phyloP scores from a whole-genome alignment of 2,329 filamentous ascomycete genomes.

The Fusarium fracticaudum region DNA sequence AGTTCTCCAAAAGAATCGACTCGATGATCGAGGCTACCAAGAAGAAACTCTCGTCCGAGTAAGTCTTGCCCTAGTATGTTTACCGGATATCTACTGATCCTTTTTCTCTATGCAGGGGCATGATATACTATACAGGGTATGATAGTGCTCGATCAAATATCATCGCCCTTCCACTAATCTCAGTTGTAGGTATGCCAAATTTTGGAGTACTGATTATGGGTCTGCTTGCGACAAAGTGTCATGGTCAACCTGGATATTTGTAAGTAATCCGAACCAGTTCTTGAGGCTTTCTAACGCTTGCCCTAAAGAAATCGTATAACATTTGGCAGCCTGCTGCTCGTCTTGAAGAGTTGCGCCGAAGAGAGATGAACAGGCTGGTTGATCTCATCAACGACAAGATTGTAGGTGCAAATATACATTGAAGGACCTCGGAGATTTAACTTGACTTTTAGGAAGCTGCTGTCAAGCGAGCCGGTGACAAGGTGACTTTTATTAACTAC shows the following conservation, averaged over 20 bases:
- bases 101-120: neutral
- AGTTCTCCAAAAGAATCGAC: neutral
- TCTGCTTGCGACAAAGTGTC: neutral
- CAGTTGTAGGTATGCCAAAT: slow-evolving; percentile 15
- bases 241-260: slow-evolving; percentile 15
- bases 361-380: slow-evolving; percentile 4
- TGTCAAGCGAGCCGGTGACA: neutral
- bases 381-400: slow-evolving; percentile 8
- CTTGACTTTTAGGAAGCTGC: neutral
- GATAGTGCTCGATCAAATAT: too few relatives aligned
- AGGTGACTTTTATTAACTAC: neutral
- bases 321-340: neutral
- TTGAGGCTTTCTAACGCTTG: fast-evolving
- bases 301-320: neutral
- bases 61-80: neutral
- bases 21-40: neutral
- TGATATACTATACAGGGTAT: slow-evolving; percentile 20
- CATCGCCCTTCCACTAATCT: neutral
- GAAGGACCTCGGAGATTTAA: fast-evolving
- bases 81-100: neutral
- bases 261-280: neutral
- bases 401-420: neutral
- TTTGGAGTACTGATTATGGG: neutral
- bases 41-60: neutral
- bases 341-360: neutral